Conservation (phyloP, 2,329 filamentous ascomycete species). For the Sporothrix mexicana region DNA sequence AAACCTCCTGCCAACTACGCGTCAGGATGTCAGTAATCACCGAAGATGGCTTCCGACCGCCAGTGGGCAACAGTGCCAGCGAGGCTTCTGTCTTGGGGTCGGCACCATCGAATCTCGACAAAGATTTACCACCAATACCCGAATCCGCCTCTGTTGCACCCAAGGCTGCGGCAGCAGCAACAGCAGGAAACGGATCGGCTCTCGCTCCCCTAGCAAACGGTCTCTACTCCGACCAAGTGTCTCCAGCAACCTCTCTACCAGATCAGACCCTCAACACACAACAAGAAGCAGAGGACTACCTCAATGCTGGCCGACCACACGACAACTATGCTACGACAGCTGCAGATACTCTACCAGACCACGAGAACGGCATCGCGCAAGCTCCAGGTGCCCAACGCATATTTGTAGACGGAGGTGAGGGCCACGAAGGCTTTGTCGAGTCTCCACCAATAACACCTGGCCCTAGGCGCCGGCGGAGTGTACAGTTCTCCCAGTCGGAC, state of each 20-base stretch:
- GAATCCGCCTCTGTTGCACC: conserved; percentile 22
- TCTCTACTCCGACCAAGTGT: conserved; percentile 17
- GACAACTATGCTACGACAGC: conserved; percentile 32
- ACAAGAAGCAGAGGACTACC: conserved; percentile 47
- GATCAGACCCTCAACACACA: conserved; percentile 9
- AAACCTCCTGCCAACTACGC: background rate
- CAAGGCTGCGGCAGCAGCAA: background rate
- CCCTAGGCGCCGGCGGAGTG: conserved; percentile 62
- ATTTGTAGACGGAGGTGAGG: background rate
- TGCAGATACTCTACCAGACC: background rate
- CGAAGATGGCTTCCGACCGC: conserved; percentile 27
- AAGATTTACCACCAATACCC: conserved; percentile 38
- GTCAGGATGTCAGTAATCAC: conserved; percentile 15
- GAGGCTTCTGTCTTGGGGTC: background rate
- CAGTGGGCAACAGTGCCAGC: conserved; percentile 1
- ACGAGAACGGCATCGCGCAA: background rate
- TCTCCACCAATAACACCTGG: conserved; percentile 34
- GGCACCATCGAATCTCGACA: conserved; percentile 30
- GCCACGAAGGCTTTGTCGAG: conserved; percentile 17
- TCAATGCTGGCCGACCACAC: conserved; percentile 48
- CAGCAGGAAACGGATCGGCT: background rate
- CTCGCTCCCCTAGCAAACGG: background rate
- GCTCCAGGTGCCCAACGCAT: background rate
- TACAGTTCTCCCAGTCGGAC: conserved; percentile 73
- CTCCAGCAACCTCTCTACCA: conserved; percentile 7